Percentiles rank a stretch among this genome's conserved stretches.
Conservation (phyloP, 352 stramenopile species). For the Pythium folliculosum region DNA sequence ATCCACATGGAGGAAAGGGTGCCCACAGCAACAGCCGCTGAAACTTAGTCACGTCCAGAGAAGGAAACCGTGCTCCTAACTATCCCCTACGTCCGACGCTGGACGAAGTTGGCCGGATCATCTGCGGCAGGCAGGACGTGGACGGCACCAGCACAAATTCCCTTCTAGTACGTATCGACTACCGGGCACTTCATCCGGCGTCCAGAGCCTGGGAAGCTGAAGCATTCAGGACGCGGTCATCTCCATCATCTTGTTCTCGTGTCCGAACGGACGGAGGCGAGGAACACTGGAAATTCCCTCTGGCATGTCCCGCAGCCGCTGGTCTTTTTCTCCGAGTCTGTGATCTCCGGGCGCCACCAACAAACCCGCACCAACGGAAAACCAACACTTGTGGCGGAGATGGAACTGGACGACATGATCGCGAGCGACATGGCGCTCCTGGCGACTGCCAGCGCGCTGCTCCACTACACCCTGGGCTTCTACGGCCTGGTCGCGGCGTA, state of each 20-base stretch:
- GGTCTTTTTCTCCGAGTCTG: neutral
- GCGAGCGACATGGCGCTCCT: constrained; percentile 64
- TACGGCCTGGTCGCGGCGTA: constrained; percentile 49
- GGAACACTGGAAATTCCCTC: neutral
- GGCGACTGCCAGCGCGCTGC: constrained; percentile 51
- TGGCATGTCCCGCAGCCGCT: neutral
- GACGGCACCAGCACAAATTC: neutral
- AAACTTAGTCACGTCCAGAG: neutral
- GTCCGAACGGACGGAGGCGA: neutral
- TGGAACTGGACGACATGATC: constrained; percentile 31
- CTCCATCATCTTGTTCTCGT: neutral
- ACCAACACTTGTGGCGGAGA: neutral
- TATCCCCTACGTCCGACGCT: neutral
- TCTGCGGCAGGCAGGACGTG: constrained; percentile 6
- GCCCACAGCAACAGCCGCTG: constrained; percentile 13
- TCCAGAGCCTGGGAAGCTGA: neutral
- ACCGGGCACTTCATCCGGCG: neutral
- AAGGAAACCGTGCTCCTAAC: neutral
- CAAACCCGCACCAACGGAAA: neutral
- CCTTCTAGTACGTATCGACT: constrained; percentile 3
- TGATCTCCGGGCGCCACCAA: neutral
- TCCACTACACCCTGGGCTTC: constrained; percentile 67
- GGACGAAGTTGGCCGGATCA: constrained; percentile 9
- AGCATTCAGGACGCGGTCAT: neutral
- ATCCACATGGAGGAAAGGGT: constrained; percentile 15